A percentile compares a stretch with the other conserved stretches of the same genome.
phyloP scores from a whole-genome alignment of 1,284 basidiomycete species.

The Heterobasidion irregulare region DNA sequence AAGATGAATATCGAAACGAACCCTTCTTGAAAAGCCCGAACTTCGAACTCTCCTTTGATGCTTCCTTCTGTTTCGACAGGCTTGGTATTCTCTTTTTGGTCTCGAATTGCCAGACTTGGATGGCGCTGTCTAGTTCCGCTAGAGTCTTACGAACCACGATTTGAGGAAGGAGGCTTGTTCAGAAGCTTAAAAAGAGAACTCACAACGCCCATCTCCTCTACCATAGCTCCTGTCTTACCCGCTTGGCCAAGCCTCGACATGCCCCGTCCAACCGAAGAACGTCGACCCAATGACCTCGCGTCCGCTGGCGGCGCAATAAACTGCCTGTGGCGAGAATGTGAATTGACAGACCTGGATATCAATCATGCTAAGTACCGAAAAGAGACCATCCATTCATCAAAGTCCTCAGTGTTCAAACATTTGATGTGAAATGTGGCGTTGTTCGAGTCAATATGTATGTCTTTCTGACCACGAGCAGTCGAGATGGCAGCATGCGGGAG shows the following conservation, averaged over 20 bases:
- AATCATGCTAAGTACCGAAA: slow-evolving; percentile 40
- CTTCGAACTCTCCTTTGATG: slow-evolving; percentile 22
- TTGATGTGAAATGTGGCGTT: slow-evolving; percentile 75
- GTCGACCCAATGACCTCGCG: slow-evolving; percentile 26
- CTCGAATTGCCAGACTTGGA: slow-evolving; percentile 23
- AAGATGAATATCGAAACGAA: slow-evolving; percentile 18
- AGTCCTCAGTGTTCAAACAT: slow-evolving; percentile 63
- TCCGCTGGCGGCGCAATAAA: slow-evolving; percentile 44
- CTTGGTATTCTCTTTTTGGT: slow-evolving; percentile 22
- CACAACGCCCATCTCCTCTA: slow-evolving; percentile 58
- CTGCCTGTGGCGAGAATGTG: slow-evolving; percentile 29
- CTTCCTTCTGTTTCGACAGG: slow-evolving; percentile 38
- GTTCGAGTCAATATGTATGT: slow-evolving; percentile 72
- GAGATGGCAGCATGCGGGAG: slow-evolving; percentile 68
- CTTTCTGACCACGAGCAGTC: slow-evolving; percentile 55
- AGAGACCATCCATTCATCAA: slow-evolving; percentile 63
- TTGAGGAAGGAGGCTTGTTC: slow-evolving; percentile 10
- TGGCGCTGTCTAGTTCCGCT: slow-evolving; percentile 32
- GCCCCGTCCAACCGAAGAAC: slow-evolving; percentile 31
- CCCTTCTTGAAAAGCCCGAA: slow-evolving; percentile 55
- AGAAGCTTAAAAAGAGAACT: slow-evolving; percentile 16
- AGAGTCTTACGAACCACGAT: slow-evolving; percentile 24
- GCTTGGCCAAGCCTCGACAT: slow-evolving; percentile 19
- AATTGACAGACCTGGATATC: not conserved
- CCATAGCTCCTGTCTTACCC: slow-evolving; percentile 37